Percentiles rank a stretch among this genome's conserved stretches.
These are phyloP conservation scores for Celoporthe dispersa DNA, from an alignment of 2,329 filamentous ascomycete species.

Conservation along the genomic window DNA sequence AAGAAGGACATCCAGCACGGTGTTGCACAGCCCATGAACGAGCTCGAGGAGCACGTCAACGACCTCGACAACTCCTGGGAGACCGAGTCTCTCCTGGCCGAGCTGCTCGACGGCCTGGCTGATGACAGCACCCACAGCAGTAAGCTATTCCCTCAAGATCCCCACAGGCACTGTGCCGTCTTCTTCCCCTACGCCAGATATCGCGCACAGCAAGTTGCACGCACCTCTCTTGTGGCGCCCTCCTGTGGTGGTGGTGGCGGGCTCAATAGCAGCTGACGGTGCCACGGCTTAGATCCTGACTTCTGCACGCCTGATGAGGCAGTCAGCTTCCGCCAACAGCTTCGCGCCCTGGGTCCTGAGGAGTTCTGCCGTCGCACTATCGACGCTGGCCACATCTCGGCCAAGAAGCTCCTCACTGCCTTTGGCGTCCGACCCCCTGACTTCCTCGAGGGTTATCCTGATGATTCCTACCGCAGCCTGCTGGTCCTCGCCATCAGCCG, in stretches of 20 bases:
- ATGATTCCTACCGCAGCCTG: conserved; percentile 75
- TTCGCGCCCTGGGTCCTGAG: conserved; percentile 77
- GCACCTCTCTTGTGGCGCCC: neutral
- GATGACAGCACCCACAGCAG: conserved; percentile 54
- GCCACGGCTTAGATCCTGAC: conserved; percentile 45
- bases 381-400: conserved; percentile 69
- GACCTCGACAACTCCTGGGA: conserved; percentile 64
- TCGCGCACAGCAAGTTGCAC: conserved; percentile 23
- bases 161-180: too few relatives aligned
- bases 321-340: conserved; percentile 66
- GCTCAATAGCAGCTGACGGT: conserved; percentile 18
- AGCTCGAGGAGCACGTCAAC: conserved; percentile 56
- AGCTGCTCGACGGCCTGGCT: conserved; percentile 62
- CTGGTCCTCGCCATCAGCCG: conserved; percentile 78
- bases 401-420: conserved; percentile 83
- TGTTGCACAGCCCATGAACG: conserved; percentile 36
- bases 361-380: conserved; percentile 77
- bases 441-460: conserved; percentile 73
- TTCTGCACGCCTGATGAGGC: conserved; percentile 72
- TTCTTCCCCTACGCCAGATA: conserved; percentile 18
- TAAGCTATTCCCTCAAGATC: conserved; percentile 40
- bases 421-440: conserved; percentile 77
- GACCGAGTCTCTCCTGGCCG: conserved; percentile 66
- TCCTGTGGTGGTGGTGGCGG: neutral
- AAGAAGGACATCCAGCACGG: conserved; percentile 31